These are phyloP conservation scores for Globisporangium carolinianum DNA, from an alignment of 352 stramenopile genomes.

Conservation along the genomic window DNA sequence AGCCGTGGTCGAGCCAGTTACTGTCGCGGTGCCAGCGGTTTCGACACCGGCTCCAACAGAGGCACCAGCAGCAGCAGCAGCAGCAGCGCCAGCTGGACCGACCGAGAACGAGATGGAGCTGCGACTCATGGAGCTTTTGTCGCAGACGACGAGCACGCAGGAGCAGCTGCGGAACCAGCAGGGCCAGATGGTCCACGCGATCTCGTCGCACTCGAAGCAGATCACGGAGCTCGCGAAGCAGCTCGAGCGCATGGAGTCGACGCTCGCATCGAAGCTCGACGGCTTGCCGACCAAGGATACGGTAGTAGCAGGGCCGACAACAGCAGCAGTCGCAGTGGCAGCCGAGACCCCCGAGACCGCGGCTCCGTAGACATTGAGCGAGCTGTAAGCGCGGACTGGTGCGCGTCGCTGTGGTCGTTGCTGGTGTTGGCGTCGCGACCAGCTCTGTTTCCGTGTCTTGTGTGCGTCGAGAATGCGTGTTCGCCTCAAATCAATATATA, in stretches of 20 bases:
- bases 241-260: slow-evolving; percentile 71
- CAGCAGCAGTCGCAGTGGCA: not conserved
- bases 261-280: slow-evolving; percentile 51
- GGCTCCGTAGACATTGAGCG: not conserved
- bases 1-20: too few species aligned
- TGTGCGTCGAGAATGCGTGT: not conserved
- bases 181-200: slow-evolving; percentile 72
- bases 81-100: slow-evolving; percentile 1
- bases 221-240: slow-evolving; percentile 76
- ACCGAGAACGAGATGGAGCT: slow-evolving; percentile 68
- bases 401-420: too few species aligned
- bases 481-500: too few species aligned
- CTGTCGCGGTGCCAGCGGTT: not conserved
- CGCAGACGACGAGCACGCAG: slow-evolving; percentile 75
- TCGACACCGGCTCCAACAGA: not conserved
- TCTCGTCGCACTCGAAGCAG: slow-evolving; percentile 70
- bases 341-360: not conserved
- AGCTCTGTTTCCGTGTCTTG: not conserved
- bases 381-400: too few species aligned
- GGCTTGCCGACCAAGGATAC: not conserved
- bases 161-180: slow-evolving; percentile 78
- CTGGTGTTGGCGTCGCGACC: too few species aligned
- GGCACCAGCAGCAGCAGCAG: slow-evolving; percentile 7
- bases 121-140: slow-evolving; percentile 64
- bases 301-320: not conserved